phyloP scores from a whole-genome alignment of 2,329 filamentous ascomycete species.

The Talaromyces amestolkiae region DNA sequence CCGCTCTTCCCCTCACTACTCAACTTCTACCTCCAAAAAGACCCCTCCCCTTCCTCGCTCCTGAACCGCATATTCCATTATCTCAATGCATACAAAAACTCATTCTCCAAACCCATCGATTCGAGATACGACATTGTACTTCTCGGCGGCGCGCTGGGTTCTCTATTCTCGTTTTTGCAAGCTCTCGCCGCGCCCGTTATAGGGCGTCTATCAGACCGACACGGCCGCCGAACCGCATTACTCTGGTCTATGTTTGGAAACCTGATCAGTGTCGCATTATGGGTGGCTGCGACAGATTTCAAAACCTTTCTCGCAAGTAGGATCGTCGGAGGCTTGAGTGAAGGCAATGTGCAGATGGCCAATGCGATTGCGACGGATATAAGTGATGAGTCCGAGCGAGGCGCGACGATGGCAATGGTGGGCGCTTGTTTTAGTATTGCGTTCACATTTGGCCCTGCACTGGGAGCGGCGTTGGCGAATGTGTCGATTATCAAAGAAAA shows the following conservation, averaged over 20 bases:
- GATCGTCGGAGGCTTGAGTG: slow-evolving; percentile 86
- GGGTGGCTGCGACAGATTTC: slow-evolving; percentile 92
- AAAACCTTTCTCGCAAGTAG: slow-evolving; percentile 92
- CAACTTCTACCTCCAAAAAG: slow-evolving; percentile 89
- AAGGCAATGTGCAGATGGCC: slow-evolving; percentile 94
- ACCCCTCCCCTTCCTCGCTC: slow-evolving; percentile 62
- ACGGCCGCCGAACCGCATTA: slow-evolving; percentile 82
- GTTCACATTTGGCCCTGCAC: slow-evolving; percentile 91
- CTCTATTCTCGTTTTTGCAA: slow-evolving; percentile 88
- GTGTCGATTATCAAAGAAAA: slow-evolving; percentile 78
- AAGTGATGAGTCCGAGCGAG: slow-evolving; percentile 77
- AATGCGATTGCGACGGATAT: slow-evolving; percentile 97
- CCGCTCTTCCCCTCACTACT: slow-evolving; percentile 93
- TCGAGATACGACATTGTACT: slow-evolving; percentile 96
- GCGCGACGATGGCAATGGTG: slow-evolving; percentile 92
- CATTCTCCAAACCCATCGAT: slow-evolving; percentile 88
- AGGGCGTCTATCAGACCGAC: slow-evolving; percentile 78
- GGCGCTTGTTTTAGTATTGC: slow-evolving; percentile 96
- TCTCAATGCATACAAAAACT: slow-evolving; percentile 90
- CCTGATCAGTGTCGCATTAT: slow-evolving; percentile 86
- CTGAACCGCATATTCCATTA: slow-evolving; percentile 76
- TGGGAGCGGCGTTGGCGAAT: slow-evolving; percentile 81
- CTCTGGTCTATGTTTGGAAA: slow-evolving; percentile 92
- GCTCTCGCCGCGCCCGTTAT: slow-evolving; percentile 90
- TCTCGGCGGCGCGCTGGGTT: slow-evolving; percentile 87